A percentile compares a stretch with the other conserved stretches of the same genome.
phyloP scores from a whole-genome alignment of 78 protist species.

The Protostelium mycophagum region DNA sequence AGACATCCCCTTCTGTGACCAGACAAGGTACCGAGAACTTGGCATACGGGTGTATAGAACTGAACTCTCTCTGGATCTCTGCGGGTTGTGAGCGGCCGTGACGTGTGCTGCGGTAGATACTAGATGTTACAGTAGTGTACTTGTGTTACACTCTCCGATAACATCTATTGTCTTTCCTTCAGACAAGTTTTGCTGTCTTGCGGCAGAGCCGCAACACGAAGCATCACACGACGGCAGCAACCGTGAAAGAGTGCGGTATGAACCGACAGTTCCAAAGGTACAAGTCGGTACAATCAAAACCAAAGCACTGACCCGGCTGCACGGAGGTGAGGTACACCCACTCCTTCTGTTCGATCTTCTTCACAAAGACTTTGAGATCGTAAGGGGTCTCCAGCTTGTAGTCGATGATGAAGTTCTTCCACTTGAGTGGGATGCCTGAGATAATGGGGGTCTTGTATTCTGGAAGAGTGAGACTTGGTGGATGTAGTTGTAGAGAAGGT shows the following conservation, averaged over 20 bases:
- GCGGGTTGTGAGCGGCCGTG: no score
- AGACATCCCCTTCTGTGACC: not conserved
- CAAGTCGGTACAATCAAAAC: no score
- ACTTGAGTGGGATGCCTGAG: not conserved
- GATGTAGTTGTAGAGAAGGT: not conserved
- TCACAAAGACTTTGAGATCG: not conserved
- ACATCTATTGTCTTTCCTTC: not conserved
- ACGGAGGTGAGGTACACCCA: no score
- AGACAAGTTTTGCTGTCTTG: not conserved
- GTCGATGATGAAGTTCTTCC: not conserved
- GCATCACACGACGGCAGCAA: not conserved
- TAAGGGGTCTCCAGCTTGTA: not conserved
- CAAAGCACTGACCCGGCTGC: no score
- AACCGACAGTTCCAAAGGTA: no score
- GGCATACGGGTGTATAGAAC: not conserved
- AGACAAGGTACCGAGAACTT: not conserved
- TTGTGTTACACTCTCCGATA: no score
- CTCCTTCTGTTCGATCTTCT: not conserved
- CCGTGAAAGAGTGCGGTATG: no score
- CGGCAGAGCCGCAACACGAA: not conserved
- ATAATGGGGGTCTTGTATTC: not conserved
- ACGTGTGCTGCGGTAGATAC: no score
- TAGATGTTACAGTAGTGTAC: no score
- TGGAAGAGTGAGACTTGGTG: not conserved
- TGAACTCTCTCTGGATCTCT: not conserved